Evolutionary conservation across 78 protist genomes (phyloP).

Genomic region (Anaeramoeba ignava): DNA sequence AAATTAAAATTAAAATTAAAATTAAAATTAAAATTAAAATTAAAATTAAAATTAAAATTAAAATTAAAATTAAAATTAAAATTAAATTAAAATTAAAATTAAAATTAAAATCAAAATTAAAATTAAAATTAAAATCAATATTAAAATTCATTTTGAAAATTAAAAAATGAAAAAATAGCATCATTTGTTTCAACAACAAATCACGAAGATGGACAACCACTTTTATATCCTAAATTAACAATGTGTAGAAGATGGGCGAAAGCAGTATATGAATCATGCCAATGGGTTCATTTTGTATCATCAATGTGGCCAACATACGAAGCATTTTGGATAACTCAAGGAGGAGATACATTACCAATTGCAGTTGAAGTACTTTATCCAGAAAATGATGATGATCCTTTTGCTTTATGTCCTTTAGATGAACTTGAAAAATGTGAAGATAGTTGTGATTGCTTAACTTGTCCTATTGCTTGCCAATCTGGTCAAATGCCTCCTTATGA

Average conservation of each 20-base stretch:
- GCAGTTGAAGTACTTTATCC: not conserved
- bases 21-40: no score
- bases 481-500: not conserved
- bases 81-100: no score
- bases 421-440: slow-evolving; percentile 1
- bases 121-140: no score
- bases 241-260: slow-evolving; percentile 4
- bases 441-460: not conserved
- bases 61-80: no score
- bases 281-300: not conserved
- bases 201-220: not conserved
- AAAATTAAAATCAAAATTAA: no score
- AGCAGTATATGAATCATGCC: not conserved
- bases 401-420: not conserved
- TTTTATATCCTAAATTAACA: not conserved
- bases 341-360: not conserved
- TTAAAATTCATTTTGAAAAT: no score
- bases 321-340: not conserved
- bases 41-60: no score
- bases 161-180: no score
- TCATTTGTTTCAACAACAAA: not conserved
- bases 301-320: slow-evolving; percentile 1
- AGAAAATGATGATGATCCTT: not conserved
- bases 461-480: not conserved
- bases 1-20: no score